A percentile compares a stretch with the other conserved stretches of the same genome.
These are phyloP conservation scores for Arthromyces matolae DNA, from an alignment of 768 basidiomycete genomes.

Conservation along the genomic window DNA sequence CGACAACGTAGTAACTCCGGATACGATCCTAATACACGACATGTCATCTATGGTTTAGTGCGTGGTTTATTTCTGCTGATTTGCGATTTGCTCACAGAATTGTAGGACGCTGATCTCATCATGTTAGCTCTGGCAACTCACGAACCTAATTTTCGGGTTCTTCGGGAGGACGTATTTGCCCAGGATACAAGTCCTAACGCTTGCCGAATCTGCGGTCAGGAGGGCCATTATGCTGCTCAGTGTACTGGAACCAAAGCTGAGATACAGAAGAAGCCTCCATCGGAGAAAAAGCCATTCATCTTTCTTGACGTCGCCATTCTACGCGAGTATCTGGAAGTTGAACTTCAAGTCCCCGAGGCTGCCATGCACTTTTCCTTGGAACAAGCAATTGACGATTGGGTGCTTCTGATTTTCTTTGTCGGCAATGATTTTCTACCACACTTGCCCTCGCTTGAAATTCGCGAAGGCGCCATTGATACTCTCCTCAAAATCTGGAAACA, in stretches of 20 bases:
- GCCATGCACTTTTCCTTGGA: slow-evolving; percentile 91
- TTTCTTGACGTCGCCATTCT: slow-evolving; percentile 96
- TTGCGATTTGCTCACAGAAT: slow-evolving; percentile 11
- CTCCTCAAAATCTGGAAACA: slow-evolving; percentile 93
- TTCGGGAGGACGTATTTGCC: slow-evolving; percentile 96
- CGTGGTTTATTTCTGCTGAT: slow-evolving; percentile 22
- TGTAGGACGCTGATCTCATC: slow-evolving; percentile 95
- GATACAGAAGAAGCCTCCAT: slow-evolving; percentile 60
- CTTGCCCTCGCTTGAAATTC: slow-evolving; percentile 95
- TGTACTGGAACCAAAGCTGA: slow-evolving; percentile 81
- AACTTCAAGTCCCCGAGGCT: slow-evolving; percentile 76
- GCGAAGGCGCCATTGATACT: slow-evolving; percentile 98
- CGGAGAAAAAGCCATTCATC: slow-evolving; percentile 94
- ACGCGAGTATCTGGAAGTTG: slow-evolving; percentile 96
- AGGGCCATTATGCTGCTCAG: slow-evolving; percentile 92
- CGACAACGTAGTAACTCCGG: slow-evolving; percentile 81
- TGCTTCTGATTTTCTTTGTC: slow-evolving; percentile 99
- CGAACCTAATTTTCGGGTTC: slow-evolving; percentile 95
- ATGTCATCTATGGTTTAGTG: slow-evolving; percentile 97
- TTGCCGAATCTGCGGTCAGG: slow-evolving; percentile 91
- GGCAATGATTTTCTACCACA: slow-evolving; percentile 99
- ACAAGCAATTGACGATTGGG: slow-evolving; percentile 99
- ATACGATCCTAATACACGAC: slow-evolving; percentile 93
- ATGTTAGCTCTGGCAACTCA: slow-evolving; percentile 98
- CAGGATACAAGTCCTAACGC: slow-evolving; percentile 70